Conservation (phyloP, 2,329 filamentous ascomycete genomes). For the Periconia sp. region DNA sequence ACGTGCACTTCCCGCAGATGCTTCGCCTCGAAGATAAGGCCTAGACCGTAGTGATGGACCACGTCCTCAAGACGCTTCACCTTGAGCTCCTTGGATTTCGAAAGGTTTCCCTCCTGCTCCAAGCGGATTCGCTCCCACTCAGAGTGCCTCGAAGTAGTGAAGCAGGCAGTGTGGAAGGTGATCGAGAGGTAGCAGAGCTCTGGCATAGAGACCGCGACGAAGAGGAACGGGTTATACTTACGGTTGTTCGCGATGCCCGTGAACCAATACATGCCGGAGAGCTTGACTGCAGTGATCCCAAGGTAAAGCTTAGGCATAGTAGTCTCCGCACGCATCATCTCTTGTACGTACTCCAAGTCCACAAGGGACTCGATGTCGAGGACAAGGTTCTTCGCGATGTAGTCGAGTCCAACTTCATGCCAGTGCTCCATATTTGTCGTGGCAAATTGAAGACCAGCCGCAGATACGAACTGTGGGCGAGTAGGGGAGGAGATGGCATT, state of each 20-base stretch:
- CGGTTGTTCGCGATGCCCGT: slow-evolving; percentile 78
- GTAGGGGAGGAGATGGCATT: too few species aligned
- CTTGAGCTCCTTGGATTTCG: slow-evolving; percentile 75
- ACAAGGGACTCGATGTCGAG: slow-evolving; percentile 19
- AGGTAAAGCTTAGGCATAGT: slow-evolving; percentile 10
- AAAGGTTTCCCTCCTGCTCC: slow-evolving; percentile 78
- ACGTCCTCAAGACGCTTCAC: slow-evolving; percentile 83
- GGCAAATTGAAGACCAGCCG: too few species aligned
- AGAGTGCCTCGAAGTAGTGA: slow-evolving; percentile 70
- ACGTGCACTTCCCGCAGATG: slow-evolving; percentile 74
- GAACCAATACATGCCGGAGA: slow-evolving; percentile 51
- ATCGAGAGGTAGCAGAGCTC: slow-evolving; percentile 79
- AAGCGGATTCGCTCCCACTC: slow-evolving; percentile 64
- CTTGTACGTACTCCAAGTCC: slow-evolving; percentile 16
- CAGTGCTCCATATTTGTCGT: not conserved
- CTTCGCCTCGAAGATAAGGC: slow-evolving; percentile 72
- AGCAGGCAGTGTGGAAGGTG: slow-evolving; percentile 83
- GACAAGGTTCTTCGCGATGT: slow-evolving; percentile 10
- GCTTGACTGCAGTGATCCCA: slow-evolving; percentile 48
- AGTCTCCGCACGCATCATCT: slow-evolving; percentile 10
- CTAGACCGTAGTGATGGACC: slow-evolving; percentile 78
- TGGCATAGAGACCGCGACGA: slow-evolving; percentile 84
- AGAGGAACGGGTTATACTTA: slow-evolving; percentile 88
- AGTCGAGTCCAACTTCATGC: slow-evolving; percentile 12
- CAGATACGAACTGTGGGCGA: too few species aligned